Conservation (phyloP, 371 early-diverging fungal species). For the Mucor saturninus region DNA sequence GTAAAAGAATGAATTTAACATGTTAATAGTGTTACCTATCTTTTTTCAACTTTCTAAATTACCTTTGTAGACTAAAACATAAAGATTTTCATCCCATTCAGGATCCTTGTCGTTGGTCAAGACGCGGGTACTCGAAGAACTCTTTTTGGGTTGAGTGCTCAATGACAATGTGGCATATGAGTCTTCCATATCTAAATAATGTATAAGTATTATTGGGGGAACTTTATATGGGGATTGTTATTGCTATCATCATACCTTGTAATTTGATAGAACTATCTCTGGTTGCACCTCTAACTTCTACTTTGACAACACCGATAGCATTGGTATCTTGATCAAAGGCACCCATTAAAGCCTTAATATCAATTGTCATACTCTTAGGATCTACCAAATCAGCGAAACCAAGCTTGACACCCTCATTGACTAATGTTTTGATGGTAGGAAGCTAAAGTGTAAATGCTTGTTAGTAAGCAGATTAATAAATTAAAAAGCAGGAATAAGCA, state of each 20-base stretch:
- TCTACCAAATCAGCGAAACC: slow-evolving; percentile 49
- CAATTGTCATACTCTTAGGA: slow-evolving; percentile 51
- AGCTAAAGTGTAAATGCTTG: slow-evolving; percentile 19
- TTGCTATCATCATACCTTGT: slow-evolving; percentile 23
- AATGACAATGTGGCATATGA: slow-evolving; percentile 45
- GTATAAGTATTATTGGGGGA: neutral
- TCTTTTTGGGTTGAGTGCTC: slow-evolving; percentile 44
- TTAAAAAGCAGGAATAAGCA: neutral
- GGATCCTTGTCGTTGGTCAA: slow-evolving; percentile 50
- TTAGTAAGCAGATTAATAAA: too few relatives aligned
- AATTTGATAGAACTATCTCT: slow-evolving; percentile 25
- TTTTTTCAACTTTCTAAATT: neutral
- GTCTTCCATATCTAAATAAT: slow-evolving; percentile 44
- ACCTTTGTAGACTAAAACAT: slow-evolving; percentile 40
- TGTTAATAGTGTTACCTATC: neutral
- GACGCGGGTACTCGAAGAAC: slow-evolving; percentile 41
- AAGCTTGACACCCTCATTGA: slow-evolving; percentile 45
- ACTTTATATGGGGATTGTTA: neutral
- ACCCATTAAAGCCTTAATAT: slow-evolving; percentile 40
- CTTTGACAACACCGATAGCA: slow-evolving; percentile 46
- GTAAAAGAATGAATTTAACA: neutral
- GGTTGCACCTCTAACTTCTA: slow-evolving; percentile 38
- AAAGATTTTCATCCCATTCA: slow-evolving; percentile 46
- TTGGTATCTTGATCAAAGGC: slow-evolving; percentile 35
- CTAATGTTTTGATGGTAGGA: slow-evolving; percentile 42